A percentile compares a stretch with the other conserved stretches of the same genome.
Evolutionary conservation across 2,329 filamentous ascomycete species (phyloP).

Genomic region (Xylariaceae sp.): DNA sequence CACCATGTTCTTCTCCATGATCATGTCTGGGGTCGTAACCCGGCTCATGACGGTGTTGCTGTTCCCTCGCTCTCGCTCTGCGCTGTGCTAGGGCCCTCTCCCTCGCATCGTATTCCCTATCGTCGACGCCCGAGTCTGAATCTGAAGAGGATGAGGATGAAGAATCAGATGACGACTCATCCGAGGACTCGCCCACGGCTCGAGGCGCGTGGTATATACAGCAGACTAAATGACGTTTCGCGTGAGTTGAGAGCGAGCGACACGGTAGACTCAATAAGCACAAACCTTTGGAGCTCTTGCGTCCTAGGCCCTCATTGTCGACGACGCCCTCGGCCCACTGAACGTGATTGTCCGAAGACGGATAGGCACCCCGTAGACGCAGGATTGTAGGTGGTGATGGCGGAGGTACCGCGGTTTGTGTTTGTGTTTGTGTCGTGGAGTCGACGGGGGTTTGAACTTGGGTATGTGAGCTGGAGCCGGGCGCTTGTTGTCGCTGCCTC

Average conservation of each 20-base stretch:
- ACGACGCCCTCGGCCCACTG: slow-evolving; percentile 93
- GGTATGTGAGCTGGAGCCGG: slow-evolving; percentile 13
- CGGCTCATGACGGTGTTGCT: slow-evolving; percentile 41
- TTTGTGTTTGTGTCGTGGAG: slow-evolving; percentile 38
- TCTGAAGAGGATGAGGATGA: slow-evolving; percentile 54
- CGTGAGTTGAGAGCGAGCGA: too few relatives aligned
- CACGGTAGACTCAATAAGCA: too few relatives aligned
- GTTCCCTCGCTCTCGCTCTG: slow-evolving; percentile 10
- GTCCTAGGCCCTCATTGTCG: slow-evolving; percentile 93
- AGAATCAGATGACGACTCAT: slow-evolving; percentile 55
- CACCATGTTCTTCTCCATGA: slow-evolving; percentile 37
- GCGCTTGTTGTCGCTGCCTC: slow-evolving; percentile 10
- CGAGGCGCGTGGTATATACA: slow-evolving; percentile 96
- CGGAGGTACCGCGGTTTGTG: slow-evolving; percentile 9
- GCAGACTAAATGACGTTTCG: slow-evolving; percentile 76
- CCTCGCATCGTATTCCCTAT: slow-evolving; percentile 36
- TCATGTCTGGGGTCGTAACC: slow-evolving; percentile 37
- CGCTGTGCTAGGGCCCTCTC: slow-evolving; percentile 38
- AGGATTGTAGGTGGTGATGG: slow-evolving; percentile 49
- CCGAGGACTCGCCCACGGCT: slow-evolving; percentile 77
- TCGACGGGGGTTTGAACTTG: slow-evolving; percentile 12
- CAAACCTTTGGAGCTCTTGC: slow-evolving; percentile 91
- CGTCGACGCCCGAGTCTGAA: slow-evolving; percentile 27
- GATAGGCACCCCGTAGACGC: slow-evolving; percentile 58
- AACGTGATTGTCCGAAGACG: slow-evolving; percentile 66